Evolutionary conservation across 2,329 filamentous ascomycete species (phyloP).

Genomic region (Cladosporium sp.): DNA sequence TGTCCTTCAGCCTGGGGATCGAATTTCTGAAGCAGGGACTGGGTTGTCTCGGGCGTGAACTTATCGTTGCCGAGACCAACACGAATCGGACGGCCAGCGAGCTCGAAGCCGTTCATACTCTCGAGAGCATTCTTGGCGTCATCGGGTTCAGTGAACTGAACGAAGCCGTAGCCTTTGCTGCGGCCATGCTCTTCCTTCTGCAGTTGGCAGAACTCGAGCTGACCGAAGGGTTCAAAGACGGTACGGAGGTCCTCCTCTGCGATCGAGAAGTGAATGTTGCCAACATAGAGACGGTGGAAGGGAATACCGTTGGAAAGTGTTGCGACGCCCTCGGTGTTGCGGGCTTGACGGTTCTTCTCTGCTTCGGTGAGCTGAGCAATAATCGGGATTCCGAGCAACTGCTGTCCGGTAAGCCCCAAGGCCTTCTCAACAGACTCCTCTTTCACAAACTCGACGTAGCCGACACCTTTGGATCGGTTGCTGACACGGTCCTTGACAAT

Average conservation of each 20-base stretch:
- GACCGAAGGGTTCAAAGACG: slow-evolving; percentile 95
- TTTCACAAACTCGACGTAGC: slow-evolving; percentile 97
- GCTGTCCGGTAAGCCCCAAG: slow-evolving; percentile 97
- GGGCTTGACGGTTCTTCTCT: slow-evolving; percentile 97
- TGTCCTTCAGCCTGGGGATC: slow-evolving; percentile 61
- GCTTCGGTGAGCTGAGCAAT: slow-evolving; percentile 98
- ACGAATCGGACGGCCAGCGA: slow-evolving; percentile 93
- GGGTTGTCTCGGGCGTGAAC: slow-evolving; percentile 95
- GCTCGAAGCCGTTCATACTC: slow-evolving; percentile 96
- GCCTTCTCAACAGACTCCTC: slow-evolving; percentile 91
- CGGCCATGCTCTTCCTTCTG: slow-evolving; percentile 92
- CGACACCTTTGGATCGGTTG: slow-evolving; percentile 95
- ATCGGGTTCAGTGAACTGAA: slow-evolving; percentile 84
- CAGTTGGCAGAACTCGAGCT: slow-evolving; percentile 94
- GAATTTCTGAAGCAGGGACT: slow-evolving; percentile 87
- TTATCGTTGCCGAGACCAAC: slow-evolving; percentile 99
- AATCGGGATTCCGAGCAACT: slow-evolving; percentile 95
- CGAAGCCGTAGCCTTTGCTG: slow-evolving; percentile 94
- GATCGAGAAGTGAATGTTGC: slow-evolving; percentile 99
- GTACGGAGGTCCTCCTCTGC: slow-evolving; percentile 93
- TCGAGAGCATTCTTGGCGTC: slow-evolving; percentile 92
- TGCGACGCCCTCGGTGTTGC: slow-evolving; percentile 65
- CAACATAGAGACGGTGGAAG: slow-evolving; percentile 96
- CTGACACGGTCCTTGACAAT: slow-evolving; percentile 98
- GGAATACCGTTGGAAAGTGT: slow-evolving; percentile 78